These are phyloP conservation scores for Aspergillus jensenii DNA, from an alignment of 2,329 filamentous ascomycete species.

Conservation along the genomic window DNA sequence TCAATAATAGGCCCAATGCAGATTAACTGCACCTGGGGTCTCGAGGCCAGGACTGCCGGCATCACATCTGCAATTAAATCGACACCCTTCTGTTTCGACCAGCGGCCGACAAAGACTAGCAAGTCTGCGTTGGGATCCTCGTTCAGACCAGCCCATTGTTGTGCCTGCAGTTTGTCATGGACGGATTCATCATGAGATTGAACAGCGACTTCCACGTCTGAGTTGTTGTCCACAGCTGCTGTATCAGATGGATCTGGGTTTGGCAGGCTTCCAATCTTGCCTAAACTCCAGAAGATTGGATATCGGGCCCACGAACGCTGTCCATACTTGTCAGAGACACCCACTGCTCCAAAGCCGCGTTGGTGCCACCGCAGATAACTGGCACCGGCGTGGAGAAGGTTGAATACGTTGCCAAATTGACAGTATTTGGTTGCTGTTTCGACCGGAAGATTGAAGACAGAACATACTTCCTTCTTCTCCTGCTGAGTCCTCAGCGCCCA, in stretches of 20 bases:
- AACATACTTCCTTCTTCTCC: conserved; percentile 63
- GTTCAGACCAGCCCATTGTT: conserved; percentile 66
- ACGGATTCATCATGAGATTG: too few species aligned
- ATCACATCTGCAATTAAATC: conserved; percentile 69
- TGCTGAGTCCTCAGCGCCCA: conserved; percentile 66
- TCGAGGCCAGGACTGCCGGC: conserved; percentile 58
- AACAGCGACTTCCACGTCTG: too few species aligned
- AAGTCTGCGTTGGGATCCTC: conserved; percentile 63
- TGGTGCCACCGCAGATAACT: conserved; percentile 67
- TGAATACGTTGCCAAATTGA: conserved; percentile 69
- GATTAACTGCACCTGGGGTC: conserved; percentile 60
- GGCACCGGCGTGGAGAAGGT: conserved; percentile 65
- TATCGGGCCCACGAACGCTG: conserved; percentile 66
- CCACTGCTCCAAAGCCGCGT: conserved; percentile 66
- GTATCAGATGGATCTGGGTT: conserved; percentile 67
- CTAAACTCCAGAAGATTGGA: conserved; percentile 68
- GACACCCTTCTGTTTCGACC: conserved; percentile 69
- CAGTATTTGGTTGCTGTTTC: conserved; percentile 61
- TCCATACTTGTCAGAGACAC: conserved; percentile 69
- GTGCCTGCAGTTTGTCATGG: conserved; percentile 49
- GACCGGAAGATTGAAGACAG: conserved; percentile 61
- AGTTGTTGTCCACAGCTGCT: conserved; percentile 26
- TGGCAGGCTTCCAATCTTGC: conserved; percentile 62
- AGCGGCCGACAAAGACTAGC: conserved; percentile 68
- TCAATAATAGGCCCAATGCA: conserved; percentile 67